A percentile compares a stretch with the other conserved stretches of the same genome.
Evolutionary conservation across 371 early-diverging fungal species (phyloP).

Genomic region (Rhizopus stolonifer): DNA sequence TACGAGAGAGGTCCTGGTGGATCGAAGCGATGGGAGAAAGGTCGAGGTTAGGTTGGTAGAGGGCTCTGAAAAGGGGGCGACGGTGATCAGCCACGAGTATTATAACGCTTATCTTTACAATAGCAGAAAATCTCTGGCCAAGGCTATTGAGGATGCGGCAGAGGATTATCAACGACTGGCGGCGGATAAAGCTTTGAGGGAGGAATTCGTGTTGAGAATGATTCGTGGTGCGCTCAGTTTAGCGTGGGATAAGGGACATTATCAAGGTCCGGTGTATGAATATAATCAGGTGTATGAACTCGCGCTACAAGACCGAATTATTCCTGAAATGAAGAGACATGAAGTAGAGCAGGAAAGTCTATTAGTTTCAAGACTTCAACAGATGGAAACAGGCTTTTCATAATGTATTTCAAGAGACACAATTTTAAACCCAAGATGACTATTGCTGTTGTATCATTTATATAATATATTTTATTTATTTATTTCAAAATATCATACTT

Average conservation of each 20-base stretch:
- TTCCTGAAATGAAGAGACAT: conserved; percentile 31
- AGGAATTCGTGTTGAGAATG: conserved; percentile 54
- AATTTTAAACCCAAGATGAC: too few relatives aligned
- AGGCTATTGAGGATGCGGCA: conserved; percentile 50
- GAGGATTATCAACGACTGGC: conserved; percentile 27
- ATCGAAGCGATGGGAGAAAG: conserved; percentile 42
- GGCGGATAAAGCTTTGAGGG: conserved; percentile 38
- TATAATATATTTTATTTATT: too few relatives aligned
- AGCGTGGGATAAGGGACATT: conserved; percentile 54
- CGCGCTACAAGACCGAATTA: conserved; percentile 32
- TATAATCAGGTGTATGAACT: conserved; percentile 44
- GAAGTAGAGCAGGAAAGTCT: conserved; percentile 43
- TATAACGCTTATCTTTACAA: conserved; percentile 64
- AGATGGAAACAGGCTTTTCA: not conserved
- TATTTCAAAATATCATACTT: too few relatives aligned
- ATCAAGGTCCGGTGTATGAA: conserved; percentile 49
- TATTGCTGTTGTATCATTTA: too few relatives aligned
- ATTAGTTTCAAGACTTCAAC: conserved; percentile 20
- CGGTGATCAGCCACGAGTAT: conserved; percentile 40
- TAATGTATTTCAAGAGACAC: not conserved
- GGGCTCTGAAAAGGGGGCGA: conserved; percentile 27
- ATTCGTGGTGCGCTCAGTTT: conserved; percentile 52
- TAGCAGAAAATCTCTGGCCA: conserved; percentile 20
- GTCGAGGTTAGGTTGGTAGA: conserved; percentile 10
- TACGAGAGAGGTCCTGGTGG: conserved; percentile 54